phyloP scores from a whole-genome alignment of 805 yeast genomes.

The Grigorovia transvaalensis region DNA sequence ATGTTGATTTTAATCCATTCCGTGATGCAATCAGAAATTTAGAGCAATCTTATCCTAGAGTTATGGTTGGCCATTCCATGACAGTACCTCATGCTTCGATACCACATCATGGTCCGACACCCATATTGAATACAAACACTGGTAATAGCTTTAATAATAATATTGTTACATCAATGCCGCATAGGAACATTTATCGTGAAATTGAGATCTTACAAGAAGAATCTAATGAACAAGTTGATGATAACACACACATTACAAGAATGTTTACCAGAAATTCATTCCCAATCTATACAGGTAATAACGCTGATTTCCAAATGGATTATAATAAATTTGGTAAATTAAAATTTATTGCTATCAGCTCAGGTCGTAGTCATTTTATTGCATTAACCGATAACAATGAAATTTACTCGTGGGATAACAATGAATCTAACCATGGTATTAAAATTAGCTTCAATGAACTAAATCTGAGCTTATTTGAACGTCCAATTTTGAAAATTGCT shows the following conservation, averaged over 20 bases:
- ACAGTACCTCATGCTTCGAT: constrained; percentile 15
- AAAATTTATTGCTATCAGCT: constrained; percentile 39
- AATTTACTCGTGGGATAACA: constrained; percentile 55
- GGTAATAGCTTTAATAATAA: background rate
- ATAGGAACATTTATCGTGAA: constrained; percentile 20
- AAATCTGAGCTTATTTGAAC: constrained; percentile 2
- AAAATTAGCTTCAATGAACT: constrained; percentile 30
- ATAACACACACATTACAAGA: constrained; percentile 21
- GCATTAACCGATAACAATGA: constrained; percentile 42
- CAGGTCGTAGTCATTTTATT: constrained; percentile 57
- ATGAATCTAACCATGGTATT: constrained; percentile 35
- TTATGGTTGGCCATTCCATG: constrained; percentile 8
- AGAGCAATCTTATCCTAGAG: constrained; percentile 16
- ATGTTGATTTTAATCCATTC: constrained; percentile 29
- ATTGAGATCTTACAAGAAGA: constrained; percentile 15
- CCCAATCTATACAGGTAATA: constrained; percentile 10
- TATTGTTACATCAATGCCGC: constrained; percentile 12
- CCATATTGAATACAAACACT: background rate
- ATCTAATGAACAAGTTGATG: constrained; percentile 15
- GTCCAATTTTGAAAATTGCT: constrained; percentile 36
- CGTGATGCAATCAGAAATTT: constrained; percentile 16
- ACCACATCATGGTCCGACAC: constrained; percentile 13
- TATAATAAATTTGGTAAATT: constrained; percentile 14
- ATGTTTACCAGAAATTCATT: constrained; percentile 23
- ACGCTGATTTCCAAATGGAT: constrained; percentile 8